phyloP scores from a whole-genome alignment of 257 asterid species.

The Gardenia jasminoides region DNA sequence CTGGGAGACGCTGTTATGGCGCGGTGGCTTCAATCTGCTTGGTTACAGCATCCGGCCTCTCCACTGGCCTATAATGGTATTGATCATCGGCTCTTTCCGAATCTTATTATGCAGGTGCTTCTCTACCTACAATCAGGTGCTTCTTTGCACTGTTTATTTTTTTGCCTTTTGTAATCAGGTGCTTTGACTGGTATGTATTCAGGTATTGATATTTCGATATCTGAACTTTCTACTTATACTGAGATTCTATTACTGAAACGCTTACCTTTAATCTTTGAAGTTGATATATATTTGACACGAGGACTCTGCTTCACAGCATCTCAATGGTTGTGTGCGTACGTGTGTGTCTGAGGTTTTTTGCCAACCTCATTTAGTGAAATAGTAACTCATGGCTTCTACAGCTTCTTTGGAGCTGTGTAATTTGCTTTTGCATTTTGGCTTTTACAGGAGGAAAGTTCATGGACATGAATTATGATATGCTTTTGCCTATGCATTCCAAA shows the following conservation, averaged over 20 bases:
- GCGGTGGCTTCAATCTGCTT: constrained; percentile 98
- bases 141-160: not conserved
- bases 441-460: not conserved
- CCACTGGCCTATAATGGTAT: constrained; percentile 77
- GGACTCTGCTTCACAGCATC: not conserved
- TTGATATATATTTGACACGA: not conserved
- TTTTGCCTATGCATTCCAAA: not conserved
- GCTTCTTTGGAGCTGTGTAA: not conserved
- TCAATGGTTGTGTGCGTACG: too few species aligned
- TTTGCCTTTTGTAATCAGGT: not conserved
- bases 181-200: not conserved
- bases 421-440: not conserved
- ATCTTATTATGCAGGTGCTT: constrained; percentile 76
- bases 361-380: not conserved
- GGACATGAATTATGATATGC: not conserved
- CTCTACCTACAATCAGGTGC: not conserved
- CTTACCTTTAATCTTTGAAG: not conserved
- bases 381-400: not conserved
- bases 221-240: not conserved
- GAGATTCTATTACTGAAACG: not conserved
- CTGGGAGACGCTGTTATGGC: constrained; percentile 97
- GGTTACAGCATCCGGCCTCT: constrained; percentile 98
- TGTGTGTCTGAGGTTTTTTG: not conserved
- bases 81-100: constrained; percentile 74
- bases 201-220: not conserved